A percentile compares a stretch with the other conserved stretches of the same genome.
These are phyloP conservation scores for Juglanconis oblonga DNA, from an alignment of 2,329 filamentous ascomycete species.

Conservation along the genomic window DNA sequence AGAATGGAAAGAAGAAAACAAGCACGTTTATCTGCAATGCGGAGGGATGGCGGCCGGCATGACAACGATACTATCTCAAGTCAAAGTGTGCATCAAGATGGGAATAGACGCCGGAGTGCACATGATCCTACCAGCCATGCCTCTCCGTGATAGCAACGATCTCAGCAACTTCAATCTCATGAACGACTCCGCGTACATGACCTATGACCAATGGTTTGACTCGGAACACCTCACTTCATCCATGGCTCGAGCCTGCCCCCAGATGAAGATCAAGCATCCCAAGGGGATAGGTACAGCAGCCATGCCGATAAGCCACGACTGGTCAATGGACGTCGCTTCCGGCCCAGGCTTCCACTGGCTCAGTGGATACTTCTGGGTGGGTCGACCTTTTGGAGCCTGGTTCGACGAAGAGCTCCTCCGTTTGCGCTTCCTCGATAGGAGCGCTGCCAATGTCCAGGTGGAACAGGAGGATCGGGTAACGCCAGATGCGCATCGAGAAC, in stretches of 20 bases:
- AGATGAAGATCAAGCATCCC: slow-evolving; percentile 26
- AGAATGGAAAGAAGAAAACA: slow-evolving; percentile 17
- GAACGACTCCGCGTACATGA: slow-evolving; percentile 24
- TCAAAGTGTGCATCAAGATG: slow-evolving; percentile 31
- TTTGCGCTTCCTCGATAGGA: slow-evolving; percentile 1
- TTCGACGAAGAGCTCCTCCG: slow-evolving; percentile 8
- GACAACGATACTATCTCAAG: slow-evolving; percentile 28
- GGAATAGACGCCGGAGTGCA: slow-evolving; percentile 26
- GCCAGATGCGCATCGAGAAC: background rate
- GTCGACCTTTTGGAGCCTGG: slow-evolving; percentile 12
- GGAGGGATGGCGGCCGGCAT: slow-evolving; percentile 27
- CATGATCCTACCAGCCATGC: slow-evolving; percentile 27
- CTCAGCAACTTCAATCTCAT: slow-evolving; percentile 27
- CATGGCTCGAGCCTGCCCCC: slow-evolving; percentile 23
- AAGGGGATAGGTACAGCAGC: slow-evolving; percentile 9
- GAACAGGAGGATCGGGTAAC: background rate
- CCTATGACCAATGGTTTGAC: slow-evolving; percentile 30
- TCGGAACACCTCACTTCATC: slow-evolving; percentile 22
- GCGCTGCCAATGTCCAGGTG: background rate
- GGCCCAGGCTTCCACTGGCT: slow-evolving; percentile 7
- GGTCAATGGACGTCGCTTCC: slow-evolving; percentile 6
- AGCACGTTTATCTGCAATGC: slow-evolving; percentile 25
- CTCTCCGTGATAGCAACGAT: slow-evolving; percentile 24
- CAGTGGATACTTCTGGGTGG: slow-evolving; percentile 16
- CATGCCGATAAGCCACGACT: slow-evolving; percentile 5